Evolutionary conservation across 768 basidiomycete species (phyloP), one percentile per base, ranked within the genome.

Genomic region (Russula dissimulans): DNA sequence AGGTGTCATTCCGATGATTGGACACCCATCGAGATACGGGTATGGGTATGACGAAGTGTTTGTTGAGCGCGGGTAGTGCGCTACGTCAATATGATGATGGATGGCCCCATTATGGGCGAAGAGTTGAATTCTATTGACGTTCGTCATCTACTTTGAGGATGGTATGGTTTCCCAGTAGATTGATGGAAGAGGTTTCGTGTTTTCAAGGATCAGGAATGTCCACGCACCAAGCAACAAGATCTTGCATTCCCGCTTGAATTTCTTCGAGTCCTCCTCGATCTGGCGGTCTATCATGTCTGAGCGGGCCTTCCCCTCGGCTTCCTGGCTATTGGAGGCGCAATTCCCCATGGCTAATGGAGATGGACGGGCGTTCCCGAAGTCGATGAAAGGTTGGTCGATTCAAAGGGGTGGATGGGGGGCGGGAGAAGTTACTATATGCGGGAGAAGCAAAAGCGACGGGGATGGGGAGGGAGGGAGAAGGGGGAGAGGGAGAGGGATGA

Each of bases 161-260:
- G 38, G 14, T 22, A 41, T 17, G 14, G 29, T 41, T 39, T 39
- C 17, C 51, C 8, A 38, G 17, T 9, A 26, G 26, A 15, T 10
- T 26, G 26, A n/a, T 41, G 34, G 10, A 36, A 36, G 5, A 10
- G 34, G 10, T 12, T 41, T 41, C 14, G 36, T 11, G 39, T 4
- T 4, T 4, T 1, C 12, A 34, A 26, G 32, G 44, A 46, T 32
- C 14, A 50, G 56, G 31, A 29, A 14, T 15, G 22, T 14, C 26
- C 17, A 62, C 89, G 54, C 62, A 90, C 92, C 94, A n/a, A 97
- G 77, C 14, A 97, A 75, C 22, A 97, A 73, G 66, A 97, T 94
- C 80, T 95, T 95, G 77, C 91, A 94, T 70, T 95, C 93, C 67
- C 85, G 83, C 70, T 86, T 86, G 64, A 87, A 87, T 71, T 80